These are phyloP conservation scores for Monosporascus sp. DNA, from an alignment of 2,329 filamentous ascomycete genomes.

Conservation along the genomic window DNA sequence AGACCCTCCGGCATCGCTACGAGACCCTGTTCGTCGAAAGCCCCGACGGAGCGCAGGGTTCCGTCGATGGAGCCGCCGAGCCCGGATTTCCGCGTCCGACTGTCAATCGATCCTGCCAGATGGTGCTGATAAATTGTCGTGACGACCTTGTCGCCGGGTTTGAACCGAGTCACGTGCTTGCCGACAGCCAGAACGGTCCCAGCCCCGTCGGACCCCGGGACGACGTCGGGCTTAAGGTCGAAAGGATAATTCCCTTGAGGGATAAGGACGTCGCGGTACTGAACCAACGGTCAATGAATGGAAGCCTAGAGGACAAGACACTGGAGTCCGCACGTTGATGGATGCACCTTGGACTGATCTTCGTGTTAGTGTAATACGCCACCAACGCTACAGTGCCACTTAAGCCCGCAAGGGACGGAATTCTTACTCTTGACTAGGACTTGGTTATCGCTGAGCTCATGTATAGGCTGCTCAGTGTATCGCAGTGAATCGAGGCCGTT, in stretches of 20 bases:
- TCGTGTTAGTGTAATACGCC: not conserved
- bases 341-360: conserved; percentile 12
- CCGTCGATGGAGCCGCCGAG: conserved; percentile 25
- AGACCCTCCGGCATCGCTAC: conserved; percentile 51
- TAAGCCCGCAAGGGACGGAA: no score
- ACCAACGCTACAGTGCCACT: not conserved
- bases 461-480: conserved; percentile 7
- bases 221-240: conserved; percentile 14
- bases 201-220: conserved; percentile 43
- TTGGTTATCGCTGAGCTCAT: conserved; percentile 12
- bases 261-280: conserved; percentile 6
- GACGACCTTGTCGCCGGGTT: conserved; percentile 45
- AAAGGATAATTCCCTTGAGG: conserved; percentile 17
- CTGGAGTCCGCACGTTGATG: conserved; percentile 7
- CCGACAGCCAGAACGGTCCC: conserved; percentile 45
- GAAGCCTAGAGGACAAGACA: not conserved
- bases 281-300: not conserved
- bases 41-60: conserved; percentile 24
- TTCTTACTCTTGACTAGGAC: conserved; percentile 13
- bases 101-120: conserved; percentile 14
- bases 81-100: conserved; percentile 1
- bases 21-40: conserved; percentile 46
- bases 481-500: conserved; percentile 8
- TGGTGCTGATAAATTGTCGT: conserved; percentile 21
- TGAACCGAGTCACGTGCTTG: conserved; percentile 42